A percentile compares a stretch with the other conserved stretches of the same genome.
Conservation (phyloP, 148 eudicot species). For the Nyssa sinensis region DNA sequence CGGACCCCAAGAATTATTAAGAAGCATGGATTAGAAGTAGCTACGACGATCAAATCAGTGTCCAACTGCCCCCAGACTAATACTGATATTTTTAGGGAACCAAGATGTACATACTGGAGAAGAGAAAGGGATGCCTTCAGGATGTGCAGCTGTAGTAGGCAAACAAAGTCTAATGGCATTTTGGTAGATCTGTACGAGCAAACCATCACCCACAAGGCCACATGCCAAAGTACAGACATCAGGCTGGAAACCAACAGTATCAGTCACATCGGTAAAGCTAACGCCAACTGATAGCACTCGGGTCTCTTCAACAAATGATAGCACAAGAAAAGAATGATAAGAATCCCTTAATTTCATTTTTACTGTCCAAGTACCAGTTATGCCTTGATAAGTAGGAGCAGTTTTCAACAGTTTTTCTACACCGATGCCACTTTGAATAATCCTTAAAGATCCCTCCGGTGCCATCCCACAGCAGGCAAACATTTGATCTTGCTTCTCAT, state of each 20-base stretch:
- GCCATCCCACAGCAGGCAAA: constrained; percentile 97
- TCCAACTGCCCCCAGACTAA: constrained; percentile 84
- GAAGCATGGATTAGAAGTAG: constrained; percentile 83
- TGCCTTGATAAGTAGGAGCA: constrained; percentile 82
- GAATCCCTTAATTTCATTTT: constrained; percentile 66
- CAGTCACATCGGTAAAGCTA: constrained; percentile 93
- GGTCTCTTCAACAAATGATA: constrained; percentile 96
- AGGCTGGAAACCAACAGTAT: constrained; percentile 78
- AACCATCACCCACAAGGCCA: constrained; percentile 74
- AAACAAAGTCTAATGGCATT: constrained; percentile 71
- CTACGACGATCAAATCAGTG: constrained; percentile 66
- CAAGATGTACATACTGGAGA: constrained; percentile 68
- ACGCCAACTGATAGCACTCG: constrained; percentile 93
- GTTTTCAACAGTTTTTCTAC: constrained; percentile 87
- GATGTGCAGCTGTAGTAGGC: constrained; percentile 57
- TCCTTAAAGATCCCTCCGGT: constrained; percentile 90
- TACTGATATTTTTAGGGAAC: constrained; percentile 68
- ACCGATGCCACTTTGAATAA: constrained; percentile 84
- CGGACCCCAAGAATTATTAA: constrained; percentile 74
- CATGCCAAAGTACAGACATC: constrained; percentile 95
- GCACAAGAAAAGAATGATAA: constrained; percentile 79
- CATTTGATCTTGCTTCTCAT: constrained; percentile 95
- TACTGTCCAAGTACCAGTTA: constrained; percentile 85
- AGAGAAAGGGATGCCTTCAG: constrained; percentile 50
- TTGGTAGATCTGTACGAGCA: constrained; percentile 78